Base-by-base conservation (phyloP, 2,329 filamentous ascomycete genomes). In the Aspergillus vadensis region DNA sequence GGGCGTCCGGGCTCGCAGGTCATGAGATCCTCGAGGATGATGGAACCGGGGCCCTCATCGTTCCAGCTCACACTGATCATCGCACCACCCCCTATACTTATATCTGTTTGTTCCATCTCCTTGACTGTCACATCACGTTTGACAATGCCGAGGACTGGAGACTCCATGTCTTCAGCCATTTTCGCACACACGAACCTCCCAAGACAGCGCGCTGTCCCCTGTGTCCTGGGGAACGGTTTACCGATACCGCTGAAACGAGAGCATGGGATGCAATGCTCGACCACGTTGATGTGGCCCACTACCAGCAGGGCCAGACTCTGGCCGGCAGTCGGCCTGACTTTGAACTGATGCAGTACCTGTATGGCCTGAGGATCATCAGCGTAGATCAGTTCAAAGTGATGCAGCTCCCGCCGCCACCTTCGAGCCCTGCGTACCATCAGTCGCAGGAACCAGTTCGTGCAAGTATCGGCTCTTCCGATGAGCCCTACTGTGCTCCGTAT, bases 261-360 rank as follows among this genome's bases (percentile, higher is more conserved):
- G 77, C 76, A 6, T 81, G 79, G 79, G 70, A 76, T 57, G 69
- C 65, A 25, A 73, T 81, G 74, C 71, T 81, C 38, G 71, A 75
- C 21, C 79, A 81, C 59, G 72, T 81, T 59, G 75, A 72, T 14
- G 65, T 68, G 54, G 69, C 69, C 15, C 79, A 81, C 64, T 79
- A 78, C 55, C 73, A 75, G 39, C 66, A 70, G 9, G 78, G 79
- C 15, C 73, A 80, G 41, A 74, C 75, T 19, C 70, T 80, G 8
- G 75, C 76, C 2, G 72, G 74, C 5, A 76, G 74, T 51, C 71
- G 74, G 48, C 73, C 77, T 6, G 78, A 79, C 61, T 79, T 80
- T 51, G 74, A 76, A 60, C 67, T 81, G 14, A 79, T 81, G 78
- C 75, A 74, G 55, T 79, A 79, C 67, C 72, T 81, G 58, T 81